Evolutionary conservation across 2,329 filamentous ascomycete species (phyloP).

Genomic region (Endothia cerciana): DNA sequence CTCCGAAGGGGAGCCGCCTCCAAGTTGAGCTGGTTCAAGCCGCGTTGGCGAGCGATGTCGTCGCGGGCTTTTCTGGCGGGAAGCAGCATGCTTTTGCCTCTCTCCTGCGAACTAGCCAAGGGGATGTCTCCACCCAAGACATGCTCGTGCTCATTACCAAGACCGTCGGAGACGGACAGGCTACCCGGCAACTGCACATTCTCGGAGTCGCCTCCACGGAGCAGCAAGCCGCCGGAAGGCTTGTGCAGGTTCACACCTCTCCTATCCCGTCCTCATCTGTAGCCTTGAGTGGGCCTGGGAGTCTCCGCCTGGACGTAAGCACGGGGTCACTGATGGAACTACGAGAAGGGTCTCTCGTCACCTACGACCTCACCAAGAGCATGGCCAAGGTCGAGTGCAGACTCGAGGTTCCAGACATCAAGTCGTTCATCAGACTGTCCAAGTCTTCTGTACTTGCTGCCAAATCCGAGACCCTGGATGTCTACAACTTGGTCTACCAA

Average conservation of each 20-base stretch:
- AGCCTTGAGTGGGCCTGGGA: slow-evolving; percentile 23
- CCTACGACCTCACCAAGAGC: slow-evolving; percentile 66
- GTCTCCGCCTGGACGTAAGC: slow-evolving; percentile 62
- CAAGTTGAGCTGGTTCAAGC: slow-evolving; percentile 55
- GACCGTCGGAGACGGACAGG: slow-evolving; percentile 36
- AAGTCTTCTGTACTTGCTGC: slow-evolving; percentile 67
- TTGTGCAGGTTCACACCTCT: slow-evolving; percentile 41
- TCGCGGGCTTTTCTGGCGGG: slow-evolving; percentile 59
- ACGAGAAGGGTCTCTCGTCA: slow-evolving; percentile 54
- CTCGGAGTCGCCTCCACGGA: slow-evolving; percentile 33
- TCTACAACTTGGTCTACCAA: slow-evolving; percentile 72
- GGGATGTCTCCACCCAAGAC: slow-evolving; percentile 52
- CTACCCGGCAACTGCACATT: slow-evolving; percentile 40
- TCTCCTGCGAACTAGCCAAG: slow-evolving; percentile 52
- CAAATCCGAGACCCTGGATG: slow-evolving; percentile 57
- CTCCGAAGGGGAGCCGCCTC: slow-evolving; percentile 39
- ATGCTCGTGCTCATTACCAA: slow-evolving; percentile 57
- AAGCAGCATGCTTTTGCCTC: slow-evolving; percentile 56
- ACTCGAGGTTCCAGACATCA: slow-evolving; percentile 54
- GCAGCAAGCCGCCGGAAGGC: slow-evolving; percentile 15
- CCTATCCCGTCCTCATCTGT: slow-evolving; percentile 32
- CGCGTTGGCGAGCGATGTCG: slow-evolving; percentile 51
- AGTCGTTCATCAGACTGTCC: slow-evolving; percentile 69
- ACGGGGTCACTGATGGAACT: slow-evolving; percentile 68
- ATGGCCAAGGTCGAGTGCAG: slow-evolving; percentile 63